phyloP scores from a whole-genome alignment of 345 rosid genomes.

The Pseudoturritis turrita region DNA sequence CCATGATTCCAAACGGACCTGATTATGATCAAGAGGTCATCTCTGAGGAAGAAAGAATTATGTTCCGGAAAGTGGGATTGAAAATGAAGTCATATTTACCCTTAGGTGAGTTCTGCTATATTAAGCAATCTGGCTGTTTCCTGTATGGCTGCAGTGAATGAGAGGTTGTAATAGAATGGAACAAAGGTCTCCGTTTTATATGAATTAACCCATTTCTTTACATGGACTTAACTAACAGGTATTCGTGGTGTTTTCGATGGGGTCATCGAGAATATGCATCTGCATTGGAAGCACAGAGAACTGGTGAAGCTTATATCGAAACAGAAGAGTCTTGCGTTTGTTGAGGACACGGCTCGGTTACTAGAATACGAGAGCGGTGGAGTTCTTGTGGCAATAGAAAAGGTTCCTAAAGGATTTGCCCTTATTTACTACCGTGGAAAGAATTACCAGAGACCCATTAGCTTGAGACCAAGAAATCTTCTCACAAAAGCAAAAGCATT shows the following conservation, averaged over 20 bases:
- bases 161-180: not conserved
- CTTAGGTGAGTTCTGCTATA: conserved; percentile 47
- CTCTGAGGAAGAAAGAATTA: conserved; percentile 82
- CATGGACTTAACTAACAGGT: conserved; percentile 42
- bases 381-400: conserved; percentile 87
- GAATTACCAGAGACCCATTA: conserved; percentile 84
- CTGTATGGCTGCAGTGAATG: not conserved
- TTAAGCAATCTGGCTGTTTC: not conserved
- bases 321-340: conserved; percentile 86
- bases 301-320: conserved; percentile 91
- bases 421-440: conserved; percentile 93
- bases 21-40: conserved; percentile 97
- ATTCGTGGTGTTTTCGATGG: conserved; percentile 99
- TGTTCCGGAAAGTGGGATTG: conserved; percentile 92
- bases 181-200: conserved; percentile 4
- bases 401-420: conserved; percentile 87
- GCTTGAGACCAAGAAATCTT: conserved; percentile 88
- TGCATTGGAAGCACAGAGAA: conserved; percentile 99
- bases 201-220: not conserved
- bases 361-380: conserved; percentile 97
- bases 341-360: conserved; percentile 89
- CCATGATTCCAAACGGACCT: conserved; percentile 94
- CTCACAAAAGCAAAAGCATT: conserved; percentile 93
- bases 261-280: conserved; percentile 96
- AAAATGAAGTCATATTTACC: conserved; percentile 95